Conservation (phyloP, 1,139 yeast genomes). For the Yamadazyma triangularis region DNA sequence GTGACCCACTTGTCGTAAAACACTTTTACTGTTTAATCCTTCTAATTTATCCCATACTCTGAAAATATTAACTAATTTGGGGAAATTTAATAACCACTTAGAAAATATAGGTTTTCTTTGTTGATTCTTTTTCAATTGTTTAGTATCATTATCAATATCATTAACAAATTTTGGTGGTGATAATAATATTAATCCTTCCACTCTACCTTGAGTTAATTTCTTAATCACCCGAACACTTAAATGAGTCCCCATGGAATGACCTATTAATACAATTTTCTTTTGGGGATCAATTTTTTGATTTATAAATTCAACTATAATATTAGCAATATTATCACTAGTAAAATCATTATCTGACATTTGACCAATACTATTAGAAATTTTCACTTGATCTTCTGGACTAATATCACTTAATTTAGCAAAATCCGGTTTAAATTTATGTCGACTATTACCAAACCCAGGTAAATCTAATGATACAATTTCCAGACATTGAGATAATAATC, state of each 20-base stretch:
- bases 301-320: conserved; percentile 38
- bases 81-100: conserved; percentile 33
- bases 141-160: conserved; percentile 9
- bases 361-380: conserved; percentile 25
- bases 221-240: conserved; percentile 47
- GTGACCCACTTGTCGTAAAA: conserved; percentile 37
- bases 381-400: conserved; percentile 19
- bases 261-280: conserved; percentile 53
- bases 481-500: conserved; percentile 60
- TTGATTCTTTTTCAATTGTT: conserved; percentile 1
- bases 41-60: conserved; percentile 58
- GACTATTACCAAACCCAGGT: conserved; percentile 72
- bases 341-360: conserved; percentile 43
- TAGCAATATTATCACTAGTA: conserved; percentile 45
- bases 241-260: conserved; percentile 76
- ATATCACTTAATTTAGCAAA: conserved; percentile 21
- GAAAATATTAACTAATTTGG: conserved; percentile 51
- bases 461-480: conserved; percentile 62
- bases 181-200: conserved; percentile 43
- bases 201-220: conserved; percentile 33
- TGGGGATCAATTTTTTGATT: conserved; percentile 33
- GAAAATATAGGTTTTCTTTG: conserved; percentile 13
- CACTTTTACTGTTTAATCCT: conserved; percentile 59
- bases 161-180: conserved; percentile 54
- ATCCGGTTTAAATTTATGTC: conserved; percentile 14